Base-by-base conservation (phyloP, 179 eudicot species). In the Beta macrorhiza region DNA sequence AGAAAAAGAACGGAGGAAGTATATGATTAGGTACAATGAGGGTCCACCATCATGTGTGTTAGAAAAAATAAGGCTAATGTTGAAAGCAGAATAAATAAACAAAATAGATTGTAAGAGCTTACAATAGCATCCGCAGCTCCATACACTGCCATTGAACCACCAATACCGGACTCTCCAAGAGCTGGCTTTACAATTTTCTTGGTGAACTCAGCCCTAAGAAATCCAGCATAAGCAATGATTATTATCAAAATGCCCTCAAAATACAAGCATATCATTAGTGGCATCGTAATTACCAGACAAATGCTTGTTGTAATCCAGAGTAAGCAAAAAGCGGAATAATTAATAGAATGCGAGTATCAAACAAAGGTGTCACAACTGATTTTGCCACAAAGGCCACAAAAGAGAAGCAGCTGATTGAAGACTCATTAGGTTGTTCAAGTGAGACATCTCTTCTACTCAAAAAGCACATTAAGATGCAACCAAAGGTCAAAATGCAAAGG, bases 241-340 rank as follows among this genome's bases (percentile, higher is more conserved):
- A 74, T n/a, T 19, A 70, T 42, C 42, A 76, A 13, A 64, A 67
- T 47, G 75, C 22, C 72, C 14, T 5, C 47, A 71, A 9, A 44
- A 17, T 4, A 61, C 32, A 12, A 75, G 47, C 80, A 85, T 55
- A 57, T 9, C 20, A 72, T 49, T 71, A 78, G 69, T 3, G 13
- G 13, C 17, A 78, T 44, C 64, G 52, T 51, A 22, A 67, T 90
- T 88, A 96, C 99, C 94, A 94, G 22, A 96, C 97, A 92, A 94
- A 94, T 85, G 96, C 98, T 85, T 96, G 99, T 81, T 96, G 99
- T 79, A 94, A 84, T 83, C 99, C 99, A 45, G 99, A 96, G 87
- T 94, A 96, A 58, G 94, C 98, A 85, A 96, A 90, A 70, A 96
- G 93, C 49, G 99, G 99, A 79, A 96, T 89, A 78, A 91, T 86